phyloP scores from a whole-genome alignment of 1,284 basidiomycete genomes.

The Spongiforma sp. region DNA sequence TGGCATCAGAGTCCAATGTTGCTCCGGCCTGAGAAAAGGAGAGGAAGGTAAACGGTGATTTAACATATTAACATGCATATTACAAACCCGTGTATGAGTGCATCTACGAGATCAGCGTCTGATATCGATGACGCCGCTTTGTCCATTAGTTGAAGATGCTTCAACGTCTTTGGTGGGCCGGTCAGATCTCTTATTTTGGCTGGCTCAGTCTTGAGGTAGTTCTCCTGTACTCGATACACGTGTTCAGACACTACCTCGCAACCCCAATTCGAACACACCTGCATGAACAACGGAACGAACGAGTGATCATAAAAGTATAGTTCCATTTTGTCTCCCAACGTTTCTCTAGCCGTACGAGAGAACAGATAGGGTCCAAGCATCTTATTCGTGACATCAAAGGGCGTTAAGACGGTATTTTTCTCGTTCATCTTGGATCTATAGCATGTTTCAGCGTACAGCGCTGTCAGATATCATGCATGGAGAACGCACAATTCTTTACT shows the following conservation, averaged over 20 bases:
- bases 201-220: slow-evolving; percentile 88
- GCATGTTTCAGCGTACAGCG: slow-evolving; percentile 3
- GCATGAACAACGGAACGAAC: slow-evolving; percentile 94
- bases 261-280: slow-evolving; percentile 50
- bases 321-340: slow-evolving; percentile 92
- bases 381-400: slow-evolving; percentile 87
- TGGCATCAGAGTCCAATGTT: slow-evolving; percentile 97
- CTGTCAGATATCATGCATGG: neutral
- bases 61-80: slow-evolving; percentile 5
- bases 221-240: slow-evolving; percentile 64
- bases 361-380: slow-evolving; percentile 92
- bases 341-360: slow-evolving; percentile 80
- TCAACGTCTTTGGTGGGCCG: slow-evolving; percentile 70
- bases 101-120: slow-evolving; percentile 94
- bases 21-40: slow-evolving; percentile 69
- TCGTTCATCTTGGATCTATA: slow-evolving; percentile 86
- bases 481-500: slow-evolving; percentile 81
- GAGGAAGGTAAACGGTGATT: neutral
- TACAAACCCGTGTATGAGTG: slow-evolving; percentile 88
- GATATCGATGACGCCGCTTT: slow-evolving; percentile 91
- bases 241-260: neutral
- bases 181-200: slow-evolving; percentile 58
- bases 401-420: slow-evolving; percentile 91
- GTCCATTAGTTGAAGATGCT: slow-evolving; percentile 84
- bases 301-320: slow-evolving; percentile 96